These are phyloP conservation scores for Lepidium sativum DNA, from an alignment of 345 rosid genomes.

Conservation along the genomic window DNA sequence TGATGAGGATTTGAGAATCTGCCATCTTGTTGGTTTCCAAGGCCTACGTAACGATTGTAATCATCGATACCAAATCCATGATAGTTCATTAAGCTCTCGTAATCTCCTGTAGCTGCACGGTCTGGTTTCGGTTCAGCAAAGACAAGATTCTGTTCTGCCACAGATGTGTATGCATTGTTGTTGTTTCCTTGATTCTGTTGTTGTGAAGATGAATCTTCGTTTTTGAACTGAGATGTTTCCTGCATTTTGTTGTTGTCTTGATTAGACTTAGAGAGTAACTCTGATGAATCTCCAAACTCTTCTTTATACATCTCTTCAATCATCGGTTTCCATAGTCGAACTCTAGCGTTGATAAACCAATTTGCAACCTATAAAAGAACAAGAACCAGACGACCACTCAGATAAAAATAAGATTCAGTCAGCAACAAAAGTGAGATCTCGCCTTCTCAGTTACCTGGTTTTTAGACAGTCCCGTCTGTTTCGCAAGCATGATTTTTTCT, in stretches of 20 bases:
- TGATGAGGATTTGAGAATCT: conserved; percentile 59
- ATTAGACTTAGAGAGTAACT: conserved; percentile 55
- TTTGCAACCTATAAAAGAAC: conserved; percentile 57
- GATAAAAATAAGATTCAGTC: neutral
- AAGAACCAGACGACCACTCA: neutral
- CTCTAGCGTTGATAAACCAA: conserved; percentile 99
- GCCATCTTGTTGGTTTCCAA: conserved; percentile 49
- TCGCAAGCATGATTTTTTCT: conserved; percentile 80
- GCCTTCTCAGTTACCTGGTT: conserved; percentile 54
- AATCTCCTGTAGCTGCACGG: conserved; percentile 31
- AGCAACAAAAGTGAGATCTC: neutral
- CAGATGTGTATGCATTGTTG: conserved; percentile 11
- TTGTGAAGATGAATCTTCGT: conserved; percentile 21
- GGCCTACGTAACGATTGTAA: conserved; percentile 49
- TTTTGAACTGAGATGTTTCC: conserved; percentile 54
- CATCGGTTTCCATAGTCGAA: conserved; percentile 99
- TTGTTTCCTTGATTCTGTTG: conserved; percentile 22
- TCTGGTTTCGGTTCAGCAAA: conserved; percentile 24
- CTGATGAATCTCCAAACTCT: conserved; percentile 64
- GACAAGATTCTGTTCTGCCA: conserved; percentile 9
- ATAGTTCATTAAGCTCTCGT: conserved; percentile 44
- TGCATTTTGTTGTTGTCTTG: conserved; percentile 48
- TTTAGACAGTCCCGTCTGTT: conserved; percentile 85
- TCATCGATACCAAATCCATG: conserved; percentile 71
- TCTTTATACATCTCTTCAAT: conserved; percentile 99